Evolutionary conservation across 257 asterid species (phyloP).

Genomic region (Rehmannia glutinosa): DNA sequence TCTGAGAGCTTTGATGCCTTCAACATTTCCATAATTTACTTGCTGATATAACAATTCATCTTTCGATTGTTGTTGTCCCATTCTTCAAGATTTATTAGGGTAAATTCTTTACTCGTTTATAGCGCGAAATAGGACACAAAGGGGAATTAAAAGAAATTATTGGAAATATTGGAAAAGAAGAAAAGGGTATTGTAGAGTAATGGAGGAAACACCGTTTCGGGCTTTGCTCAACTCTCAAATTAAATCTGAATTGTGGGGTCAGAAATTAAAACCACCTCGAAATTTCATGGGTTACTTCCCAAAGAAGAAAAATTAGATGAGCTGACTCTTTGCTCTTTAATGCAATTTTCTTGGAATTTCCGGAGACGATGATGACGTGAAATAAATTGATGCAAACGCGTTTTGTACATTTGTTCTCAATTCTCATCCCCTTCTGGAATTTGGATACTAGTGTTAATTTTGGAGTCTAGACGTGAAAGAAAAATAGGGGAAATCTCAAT

Average conservation of each 20-base stretch:
- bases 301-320: slow-evolving; percentile 22
- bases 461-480: too few species aligned
- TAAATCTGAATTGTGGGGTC: slow-evolving; percentile 3
- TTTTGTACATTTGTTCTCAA: too few species aligned
- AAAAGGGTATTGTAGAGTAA: neutral
- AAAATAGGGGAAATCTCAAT: too few species aligned
- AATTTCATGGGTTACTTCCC: slow-evolving; percentile 24
- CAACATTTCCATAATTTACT: slow-evolving; percentile 63
- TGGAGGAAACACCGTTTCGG: neutral
- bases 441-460: too few species aligned
- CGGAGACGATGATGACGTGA: too few species aligned
- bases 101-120: neutral
- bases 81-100: slow-evolving; percentile 11
- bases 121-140: neutral
- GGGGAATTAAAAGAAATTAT: neutral
- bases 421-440: too few species aligned
- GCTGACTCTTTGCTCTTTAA: neutral
- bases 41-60: slow-evolving; percentile 76
- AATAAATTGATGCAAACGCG: too few species aligned
- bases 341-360: too few species aligned
- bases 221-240: neutral
- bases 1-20: slow-evolving; percentile 82
- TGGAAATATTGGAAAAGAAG: neutral
- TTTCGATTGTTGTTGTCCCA: slow-evolving; percentile 91
- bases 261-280: slow-evolving; percentile 17